Evolutionary conservation across 225 moss, liverwort and hornwort species (phyloP), one percentile per base, ranked within the genome.

Genomic region (Climacium dendroides): DNA sequence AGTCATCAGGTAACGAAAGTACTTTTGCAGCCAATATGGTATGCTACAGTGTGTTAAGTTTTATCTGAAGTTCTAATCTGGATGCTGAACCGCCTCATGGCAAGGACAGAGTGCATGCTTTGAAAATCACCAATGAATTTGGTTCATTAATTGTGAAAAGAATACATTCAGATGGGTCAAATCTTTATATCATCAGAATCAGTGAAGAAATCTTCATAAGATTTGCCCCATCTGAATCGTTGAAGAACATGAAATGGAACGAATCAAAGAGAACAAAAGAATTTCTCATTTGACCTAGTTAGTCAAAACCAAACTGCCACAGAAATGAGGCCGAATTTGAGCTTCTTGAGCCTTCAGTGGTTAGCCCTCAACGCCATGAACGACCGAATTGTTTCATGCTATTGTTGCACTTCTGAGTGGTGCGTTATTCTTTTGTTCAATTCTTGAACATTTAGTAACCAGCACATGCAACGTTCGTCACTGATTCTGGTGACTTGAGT

Each of bases 1-100:
- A 37, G 54, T 91, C 59, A 57, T 91, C 57, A 91, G 93, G 91
- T 93, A 90, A 79, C 3, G 43, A 79, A 67, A 55, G 29, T 10
- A 7, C 55, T 39, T 62, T 11, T 53, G 37, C 64, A 48, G 66
- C 32, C 17, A 60, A 43, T 28, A 15, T 45, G 19, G 11, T 48
- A 8, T 65, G 65, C 85, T 65, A 8, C 65, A 34, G 54, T 54
- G 17, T 11, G n/a, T 25, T 6, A 8, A 17, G 17, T 34, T 55
- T 47, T 14, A 47, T 26, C 60, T 9, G 37, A 39, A 50, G 32
- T 80, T 57, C 14, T 35, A 35, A 63, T 65, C 34, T 48, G 37
- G 64, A 50, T 80, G 45, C 30, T 30, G 60, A 61, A 32, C 54
- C 26, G 9, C 45, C 61, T 61, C 6, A 30, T 35, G 34, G 32